Percentiles rank a stretch among this genome's conserved stretches.
phyloP scores from a whole-genome alignment of 345 rosid genomes.

The Eucalyptus virginea region DNA sequence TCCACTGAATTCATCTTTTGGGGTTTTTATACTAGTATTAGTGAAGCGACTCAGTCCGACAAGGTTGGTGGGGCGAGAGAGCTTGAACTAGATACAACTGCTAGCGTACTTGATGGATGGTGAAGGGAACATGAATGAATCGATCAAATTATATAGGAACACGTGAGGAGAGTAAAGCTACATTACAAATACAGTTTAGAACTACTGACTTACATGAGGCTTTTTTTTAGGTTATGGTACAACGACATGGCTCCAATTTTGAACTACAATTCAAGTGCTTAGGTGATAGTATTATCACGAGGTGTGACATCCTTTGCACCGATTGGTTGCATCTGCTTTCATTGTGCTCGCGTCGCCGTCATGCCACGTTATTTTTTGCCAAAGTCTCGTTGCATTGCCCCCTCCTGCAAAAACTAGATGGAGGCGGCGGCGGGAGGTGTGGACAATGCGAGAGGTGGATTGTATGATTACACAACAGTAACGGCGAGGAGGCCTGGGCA shows the following conservation, averaged over 20 bases:
- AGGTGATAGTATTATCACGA: not conserved
- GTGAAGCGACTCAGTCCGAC: not conserved
- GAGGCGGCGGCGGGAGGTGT: too few relatives aligned
- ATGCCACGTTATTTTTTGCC: not conserved
- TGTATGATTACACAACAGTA: too few relatives aligned
- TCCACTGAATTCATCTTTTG: not conserved
- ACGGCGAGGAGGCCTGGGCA: not conserved
- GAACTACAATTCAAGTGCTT: not conserved
- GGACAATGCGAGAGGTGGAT: too few relatives aligned
- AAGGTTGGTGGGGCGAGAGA: not conserved
- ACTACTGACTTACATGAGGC: fast-evolving
- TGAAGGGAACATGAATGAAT: not conserved
- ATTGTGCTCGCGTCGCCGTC: not conserved
- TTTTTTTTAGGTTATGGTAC: not conserved
- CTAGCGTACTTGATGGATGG: not conserved
- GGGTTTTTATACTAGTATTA: not conserved
- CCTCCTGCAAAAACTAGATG: too few relatives aligned
- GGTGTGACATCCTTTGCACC: not conserved
- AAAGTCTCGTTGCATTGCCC: not conserved
- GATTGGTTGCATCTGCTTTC: not conserved
- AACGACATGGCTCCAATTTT: not conserved
- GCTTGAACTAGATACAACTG: not conserved
- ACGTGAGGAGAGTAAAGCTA: not conserved
- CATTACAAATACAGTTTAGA: not conserved
- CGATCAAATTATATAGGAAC: not conserved